Base-by-base conservation (phyloP, 805 yeast genomes). In the Maudiozyma saulgeensis region DNA sequence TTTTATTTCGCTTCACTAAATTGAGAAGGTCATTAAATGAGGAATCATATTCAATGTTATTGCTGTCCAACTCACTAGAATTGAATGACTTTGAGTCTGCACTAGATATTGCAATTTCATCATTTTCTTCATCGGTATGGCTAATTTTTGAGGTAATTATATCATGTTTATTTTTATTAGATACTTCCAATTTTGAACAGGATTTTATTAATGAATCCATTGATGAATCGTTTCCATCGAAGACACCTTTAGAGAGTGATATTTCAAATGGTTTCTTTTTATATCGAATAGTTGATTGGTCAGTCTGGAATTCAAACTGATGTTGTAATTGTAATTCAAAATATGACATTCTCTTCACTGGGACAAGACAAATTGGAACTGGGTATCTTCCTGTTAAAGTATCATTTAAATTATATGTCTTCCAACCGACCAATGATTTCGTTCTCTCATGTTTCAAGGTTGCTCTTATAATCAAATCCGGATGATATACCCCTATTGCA, bases 401-500 rank as follows among this genome's bases (percentile, higher is more conserved):
- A 47, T 63, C 66, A 8, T 53, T 53, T 28, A 64, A 41, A 8
- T 39, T 32, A 9, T 50, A 57, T 6, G 64, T 57, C 37, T 53
- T 46, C 38, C 56, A 55, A 18, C 48, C 51, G 1, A 62, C 54
- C 15, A 63, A 37, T 16, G 46, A 55, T 16, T 59, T 65, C 16
- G 56, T 55, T 39, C 60, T 56, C 43, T 59, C 58, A 61, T 62
- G 58, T 43, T 53, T 58, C 15, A 60, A 48, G 1, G 66, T 56
- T 2, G 59, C 53, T 8, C 55, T 48, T 0, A 63, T 56, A 16
- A 61, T 49, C 31, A 63, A 44, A 41, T 65, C 62, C 12, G 69
- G 69, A 5, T 53, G 49, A 45, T 65, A 64, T n/a, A 58, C 55
- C 47, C 64, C 63, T 9, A 61, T 55, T 11, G 67, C 65, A 48